Base-by-base conservation (phyloP, 768 basidiomycete genomes). In the Leccinum longicurvipes region DNA sequence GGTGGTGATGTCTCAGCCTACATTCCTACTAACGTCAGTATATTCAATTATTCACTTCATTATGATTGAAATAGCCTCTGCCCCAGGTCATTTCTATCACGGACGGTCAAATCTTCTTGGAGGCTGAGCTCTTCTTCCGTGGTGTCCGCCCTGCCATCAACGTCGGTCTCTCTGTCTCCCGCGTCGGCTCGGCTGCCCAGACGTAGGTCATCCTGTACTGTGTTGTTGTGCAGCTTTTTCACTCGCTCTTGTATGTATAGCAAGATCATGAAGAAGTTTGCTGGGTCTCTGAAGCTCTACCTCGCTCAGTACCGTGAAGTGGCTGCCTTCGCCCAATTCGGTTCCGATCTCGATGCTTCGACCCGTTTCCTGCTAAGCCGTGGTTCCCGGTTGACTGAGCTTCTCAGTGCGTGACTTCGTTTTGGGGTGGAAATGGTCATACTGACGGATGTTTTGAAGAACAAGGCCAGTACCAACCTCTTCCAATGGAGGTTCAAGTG, bases 1-100 rank as follows among this genome's bases (percentile, higher is more conserved):
- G 95, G 97, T 85, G 97, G 97, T 87, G 97, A 99, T 85, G 97
- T 99, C 73, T 99, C 97, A 47, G 97, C 97, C 41, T 99, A 99
- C 79, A 98, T 97, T 75, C 94, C 90, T 54, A 92, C 90, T 17
- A 93, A 94, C 74, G 89, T 91, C 57, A 55, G 86, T 74, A 7
- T 5, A 27, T 14, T 25, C 1, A 5, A 45, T 15, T 10, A 15
- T 29, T 5, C 6, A 12, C 51, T 12, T 36, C 21, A 6, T 25
- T 28, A 19, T 51, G 34, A 27, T 53, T 48, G 59, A 34, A 53
- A 58, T 14, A 54, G 44, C 34, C 0, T 8, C 2, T 63, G 19
- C 39, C 39, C 63, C 48, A 97, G 92, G 95, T 99, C 72, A 99
- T 99, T 71, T 98, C 97, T 69, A 99, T 99, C 74, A 99, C 97